These are phyloP conservation scores for Zygosaccharomyces sapae DNA, from an alignment of 1,139 yeast species.

Conservation along the genomic window DNA sequence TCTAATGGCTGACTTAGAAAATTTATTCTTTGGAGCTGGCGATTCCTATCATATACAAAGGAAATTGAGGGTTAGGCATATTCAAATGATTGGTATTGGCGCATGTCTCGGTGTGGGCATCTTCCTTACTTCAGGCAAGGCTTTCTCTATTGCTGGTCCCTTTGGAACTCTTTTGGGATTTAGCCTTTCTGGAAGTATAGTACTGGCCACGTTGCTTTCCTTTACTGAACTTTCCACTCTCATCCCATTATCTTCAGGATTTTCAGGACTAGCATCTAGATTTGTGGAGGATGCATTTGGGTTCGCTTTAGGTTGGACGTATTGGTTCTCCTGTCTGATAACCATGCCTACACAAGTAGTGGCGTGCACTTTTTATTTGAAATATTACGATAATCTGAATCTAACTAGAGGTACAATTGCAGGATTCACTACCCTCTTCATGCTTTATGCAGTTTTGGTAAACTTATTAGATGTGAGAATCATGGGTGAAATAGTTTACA, in stretches of 20 bases:
- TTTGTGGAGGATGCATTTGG: slow-evolving; percentile 86
- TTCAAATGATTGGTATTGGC: slow-evolving; percentile 76
- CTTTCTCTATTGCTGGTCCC: slow-evolving; percentile 75
- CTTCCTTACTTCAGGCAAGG: slow-evolving; percentile 70
- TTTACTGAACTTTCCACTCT: slow-evolving; percentile 82
- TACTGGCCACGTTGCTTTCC: slow-evolving; percentile 63
- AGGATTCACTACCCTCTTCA: slow-evolving; percentile 63
- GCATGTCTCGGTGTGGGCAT: slow-evolving; percentile 80
- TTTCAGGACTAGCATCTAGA: slow-evolving; percentile 66
- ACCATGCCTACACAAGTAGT: slow-evolving; percentile 77
- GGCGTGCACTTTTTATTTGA: slow-evolving; percentile 60
- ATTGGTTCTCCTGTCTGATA: slow-evolving; percentile 71
- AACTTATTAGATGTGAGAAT: slow-evolving; percentile 64
- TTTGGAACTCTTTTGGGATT: slow-evolving; percentile 73
- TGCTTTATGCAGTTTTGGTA: slow-evolving; percentile 41
- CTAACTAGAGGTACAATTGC: slow-evolving; percentile 51
- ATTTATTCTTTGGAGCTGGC: slow-evolving; percentile 6
- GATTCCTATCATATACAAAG: slow-evolving; percentile 40
- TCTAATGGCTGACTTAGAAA: slow-evolving; percentile 6
- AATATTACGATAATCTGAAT: slow-evolving; percentile 48
- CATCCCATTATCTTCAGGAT: slow-evolving; percentile 77
- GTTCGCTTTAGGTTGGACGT: slow-evolving; percentile 71
- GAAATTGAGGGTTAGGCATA: slow-evolving; percentile 60
- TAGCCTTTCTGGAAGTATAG: slow-evolving; percentile 58
- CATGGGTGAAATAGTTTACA: slow-evolving; percentile 69